Evolutionary conservation across 176 grass and related monocot genomes (phyloP), one percentile per base, ranked within the genome.

Genomic region (Bonia amplexicaulis): DNA sequence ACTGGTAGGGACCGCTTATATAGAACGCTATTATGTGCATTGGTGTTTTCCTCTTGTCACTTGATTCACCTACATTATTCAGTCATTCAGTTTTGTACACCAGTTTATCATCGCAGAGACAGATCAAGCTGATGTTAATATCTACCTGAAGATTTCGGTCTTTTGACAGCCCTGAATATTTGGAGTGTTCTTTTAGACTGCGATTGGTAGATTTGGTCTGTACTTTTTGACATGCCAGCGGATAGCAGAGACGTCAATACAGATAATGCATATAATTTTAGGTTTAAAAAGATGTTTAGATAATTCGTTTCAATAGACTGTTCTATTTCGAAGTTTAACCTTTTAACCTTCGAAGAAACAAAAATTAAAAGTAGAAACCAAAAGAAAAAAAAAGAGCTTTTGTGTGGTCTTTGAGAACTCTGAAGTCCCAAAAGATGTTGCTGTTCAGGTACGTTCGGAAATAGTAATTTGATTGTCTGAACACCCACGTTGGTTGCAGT

Each of bases 61-160:
- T 39, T 13, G 35, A 10, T 70, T 75, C 31, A 22, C 59, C 4
- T 41, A 16, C 22, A 55, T 41, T 29, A 41, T 54, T 52, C 70
- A 22, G 48, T 13, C 23, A 45, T 45, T 82, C 66, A 26, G 51
- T 82, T 82, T 5, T 58, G 80, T 9, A 80, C 12, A 58, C 51
- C 35, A 29, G 51, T 52, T 17, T 39, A 20, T 82, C 52, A 4
- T 14, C n/a, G 57, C 15, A 20, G 5, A 5, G 49, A 11, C 2
- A 40, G 20, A 40, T 55, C 73, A 58, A 76, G 31, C 12, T 25
- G 73, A 74, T 23, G 52, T 41, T 74, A 12, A 4, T 74, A 39
- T 67, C 47, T 20, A 23, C 52, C 12, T n/a, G 52, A 76, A 58
- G 17, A 16, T 2, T 59, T 58, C 12, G 33, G 59, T 59, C 54